Evolutionary conservation across 306 rosid genomes (phyloP).

Genomic region (Fragaria nilgerrensis): DNA sequence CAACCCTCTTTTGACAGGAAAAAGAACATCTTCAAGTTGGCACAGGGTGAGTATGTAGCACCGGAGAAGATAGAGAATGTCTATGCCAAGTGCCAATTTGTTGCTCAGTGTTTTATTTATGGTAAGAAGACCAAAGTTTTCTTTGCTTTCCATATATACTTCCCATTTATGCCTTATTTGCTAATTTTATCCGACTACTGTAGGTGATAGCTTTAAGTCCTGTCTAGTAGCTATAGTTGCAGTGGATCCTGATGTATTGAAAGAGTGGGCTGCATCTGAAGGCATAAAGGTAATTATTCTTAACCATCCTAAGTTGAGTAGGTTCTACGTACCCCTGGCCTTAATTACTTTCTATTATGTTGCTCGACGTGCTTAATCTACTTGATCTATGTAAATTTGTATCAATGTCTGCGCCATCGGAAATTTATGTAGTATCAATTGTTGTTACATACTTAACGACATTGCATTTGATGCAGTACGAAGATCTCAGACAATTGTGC

Average conservation of each 20-base stretch:
- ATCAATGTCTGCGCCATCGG: background rate
- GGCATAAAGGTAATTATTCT: slow-evolving; percentile 51
- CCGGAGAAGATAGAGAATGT: slow-evolving; percentile 92
- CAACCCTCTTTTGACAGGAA: slow-evolving; percentile 46
- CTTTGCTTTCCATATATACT: background rate
- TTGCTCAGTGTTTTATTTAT: slow-evolving; percentile 78
- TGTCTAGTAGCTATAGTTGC: slow-evolving; percentile 68
- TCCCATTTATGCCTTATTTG: background rate
- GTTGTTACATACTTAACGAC: background rate
- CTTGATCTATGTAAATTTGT: too few species aligned
- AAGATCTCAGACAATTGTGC: slow-evolving; percentile 69
- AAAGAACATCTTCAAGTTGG: slow-evolving; percentile 93
- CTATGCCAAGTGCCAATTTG: slow-evolving; percentile 75
- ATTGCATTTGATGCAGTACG: slow-evolving; percentile 41
- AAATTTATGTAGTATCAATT: background rate
- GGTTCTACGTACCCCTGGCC: background rate
- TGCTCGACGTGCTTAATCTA: too few species aligned
- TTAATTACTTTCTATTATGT: background rate
- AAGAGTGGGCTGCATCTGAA: slow-evolving; percentile 77
- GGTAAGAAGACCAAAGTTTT: slow-evolving; percentile 51
- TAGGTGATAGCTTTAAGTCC: slow-evolving; percentile 88
- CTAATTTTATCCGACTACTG: slow-evolving; percentile 11
- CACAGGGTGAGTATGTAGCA: slow-evolving; percentile 96
- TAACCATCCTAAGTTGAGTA: background rate
- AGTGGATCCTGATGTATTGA: slow-evolving; percentile 66